Conservation (phyloP, 139 green algal species). For the Micractinium sp. region DNA sequence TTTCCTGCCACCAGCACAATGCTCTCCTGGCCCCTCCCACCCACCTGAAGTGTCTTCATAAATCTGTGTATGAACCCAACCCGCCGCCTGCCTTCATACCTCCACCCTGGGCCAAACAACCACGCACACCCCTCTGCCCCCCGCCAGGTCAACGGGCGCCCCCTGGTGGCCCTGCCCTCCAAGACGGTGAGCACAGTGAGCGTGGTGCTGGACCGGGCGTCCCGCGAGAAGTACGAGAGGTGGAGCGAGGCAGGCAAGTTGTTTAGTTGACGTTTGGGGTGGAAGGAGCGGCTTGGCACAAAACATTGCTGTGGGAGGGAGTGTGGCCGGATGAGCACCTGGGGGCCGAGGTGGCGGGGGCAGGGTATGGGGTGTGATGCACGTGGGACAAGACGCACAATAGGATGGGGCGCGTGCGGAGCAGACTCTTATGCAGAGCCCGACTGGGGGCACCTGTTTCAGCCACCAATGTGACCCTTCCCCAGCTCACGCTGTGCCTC, state of each 20-base stretch:
- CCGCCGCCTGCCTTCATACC: too few species aligned
- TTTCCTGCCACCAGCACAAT: not conserved
- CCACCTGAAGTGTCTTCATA: not conserved
- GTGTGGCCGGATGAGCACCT: not conserved
- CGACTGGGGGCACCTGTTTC: too few species aligned
- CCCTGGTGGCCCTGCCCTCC: conserved; percentile 61
- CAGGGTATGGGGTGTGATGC: not conserved
- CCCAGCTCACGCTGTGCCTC: too few species aligned
- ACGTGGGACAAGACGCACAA: too few species aligned
- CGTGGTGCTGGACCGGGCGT: conserved; percentile 51
- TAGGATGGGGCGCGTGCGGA: too few species aligned
- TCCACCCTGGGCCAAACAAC: too few species aligned
- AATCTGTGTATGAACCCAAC: not conserved
- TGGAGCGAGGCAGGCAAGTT: conserved; percentile 35
- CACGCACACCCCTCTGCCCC: not conserved
- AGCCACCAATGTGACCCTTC: too few species aligned
- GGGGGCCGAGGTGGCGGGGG: not conserved
- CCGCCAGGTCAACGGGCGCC: conserved; percentile 37
- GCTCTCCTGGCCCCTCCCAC: not conserved
- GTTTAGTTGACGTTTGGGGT: not conserved
- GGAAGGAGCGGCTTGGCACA: not conserved
- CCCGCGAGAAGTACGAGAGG: conserved; percentile 51
- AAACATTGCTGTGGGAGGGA: not conserved
- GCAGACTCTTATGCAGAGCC: too few species aligned
- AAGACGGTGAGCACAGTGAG: conserved; percentile 51